These are phyloP conservation scores for Aspergillus unguis DNA, from an alignment of 2,329 filamentous ascomycete species.

Conservation along the genomic window DNA sequence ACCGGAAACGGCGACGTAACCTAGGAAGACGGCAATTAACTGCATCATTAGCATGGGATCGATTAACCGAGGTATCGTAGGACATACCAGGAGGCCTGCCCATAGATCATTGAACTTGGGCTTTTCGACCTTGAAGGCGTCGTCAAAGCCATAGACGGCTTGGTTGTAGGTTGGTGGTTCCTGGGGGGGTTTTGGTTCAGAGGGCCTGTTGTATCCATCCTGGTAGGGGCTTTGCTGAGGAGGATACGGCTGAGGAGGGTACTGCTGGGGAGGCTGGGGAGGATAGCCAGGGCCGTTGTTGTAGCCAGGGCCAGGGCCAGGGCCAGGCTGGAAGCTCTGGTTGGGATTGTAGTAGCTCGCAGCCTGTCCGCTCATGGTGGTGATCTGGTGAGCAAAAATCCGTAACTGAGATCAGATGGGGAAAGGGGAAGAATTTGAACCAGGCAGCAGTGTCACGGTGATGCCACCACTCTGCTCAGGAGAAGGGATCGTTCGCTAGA, in stretches of 20 bases:
- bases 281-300: not conserved
- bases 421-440: not conserved
- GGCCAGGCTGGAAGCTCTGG: conserved; percentile 22
- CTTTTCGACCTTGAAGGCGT: conserved; percentile 75
- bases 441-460: conserved; percentile 11
- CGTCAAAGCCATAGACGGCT: conserved; percentile 59
- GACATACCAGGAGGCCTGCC: conserved; percentile 71
- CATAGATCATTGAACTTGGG: conserved; percentile 91
- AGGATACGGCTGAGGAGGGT: conserved; percentile 15
- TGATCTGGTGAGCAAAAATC: conserved; percentile 1
- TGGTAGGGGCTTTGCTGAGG: conserved; percentile 16
- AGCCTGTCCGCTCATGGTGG: conserved; percentile 37
- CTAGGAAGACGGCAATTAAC: conserved; percentile 68
- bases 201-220: conserved; percentile 7
- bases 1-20: conserved; percentile 73
- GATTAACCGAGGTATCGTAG: not conserved
- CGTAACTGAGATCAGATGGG: not conserved
- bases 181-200: conserved; percentile 23
- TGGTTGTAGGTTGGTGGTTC: conserved; percentile 31
- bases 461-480: not conserved
- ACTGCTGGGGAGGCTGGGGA: conserved; percentile 15
- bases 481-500: too few relatives aligned
- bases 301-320: conserved; percentile 6
- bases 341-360: conserved; percentile 35
- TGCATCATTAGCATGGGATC: conserved; percentile 27